These are phyloP conservation scores for Lachnellula cervina DNA, from an alignment of 2,329 filamentous ascomycete species.

Conservation along the genomic window DNA sequence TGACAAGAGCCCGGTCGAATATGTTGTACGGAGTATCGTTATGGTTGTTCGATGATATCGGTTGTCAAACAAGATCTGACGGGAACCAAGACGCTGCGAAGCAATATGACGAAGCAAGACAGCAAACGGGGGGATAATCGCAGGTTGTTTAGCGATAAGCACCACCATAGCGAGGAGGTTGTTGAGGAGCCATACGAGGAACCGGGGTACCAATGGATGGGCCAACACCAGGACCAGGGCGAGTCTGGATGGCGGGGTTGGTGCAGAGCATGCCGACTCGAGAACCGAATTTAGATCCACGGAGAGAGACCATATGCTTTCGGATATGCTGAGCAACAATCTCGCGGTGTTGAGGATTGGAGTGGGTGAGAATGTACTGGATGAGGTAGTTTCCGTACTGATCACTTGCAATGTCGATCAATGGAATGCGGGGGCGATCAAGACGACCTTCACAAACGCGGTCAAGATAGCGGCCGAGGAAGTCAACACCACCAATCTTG, in stretches of 20 bases:
- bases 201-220: constrained; percentile 48
- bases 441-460: constrained; percentile 87
- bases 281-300: constrained; percentile 96
- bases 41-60: constrained; percentile 27
- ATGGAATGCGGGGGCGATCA: constrained; percentile 88
- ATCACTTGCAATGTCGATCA: constrained; percentile 97
- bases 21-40: constrained; percentile 26
- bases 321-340: constrained; percentile 89
- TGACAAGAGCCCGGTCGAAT: constrained; percentile 27
- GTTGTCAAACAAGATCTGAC: constrained; percentile 30
- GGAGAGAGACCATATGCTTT: constrained; percentile 98
- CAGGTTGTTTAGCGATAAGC: constrained; percentile 48
- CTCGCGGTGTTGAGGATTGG: constrained; percentile 82
- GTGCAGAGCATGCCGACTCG: constrained; percentile 98
- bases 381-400: constrained; percentile 99
- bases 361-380: constrained; percentile 92
- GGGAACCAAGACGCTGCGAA: constrained; percentile 24
- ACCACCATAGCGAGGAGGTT: constrained; percentile 51
- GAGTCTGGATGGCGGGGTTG: constrained; percentile 84
- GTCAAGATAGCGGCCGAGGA: constrained; percentile 86
- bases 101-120: constrained; percentile 26
- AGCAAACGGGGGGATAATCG: constrained; percentile 10
- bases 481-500: constrained; percentile 89
- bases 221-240: constrained; percentile 78
- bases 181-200: constrained; percentile 48